Evolutionary conservation across 768 basidiomycete genomes (phyloP).

Genomic region (Amanita phalloides): DNA sequence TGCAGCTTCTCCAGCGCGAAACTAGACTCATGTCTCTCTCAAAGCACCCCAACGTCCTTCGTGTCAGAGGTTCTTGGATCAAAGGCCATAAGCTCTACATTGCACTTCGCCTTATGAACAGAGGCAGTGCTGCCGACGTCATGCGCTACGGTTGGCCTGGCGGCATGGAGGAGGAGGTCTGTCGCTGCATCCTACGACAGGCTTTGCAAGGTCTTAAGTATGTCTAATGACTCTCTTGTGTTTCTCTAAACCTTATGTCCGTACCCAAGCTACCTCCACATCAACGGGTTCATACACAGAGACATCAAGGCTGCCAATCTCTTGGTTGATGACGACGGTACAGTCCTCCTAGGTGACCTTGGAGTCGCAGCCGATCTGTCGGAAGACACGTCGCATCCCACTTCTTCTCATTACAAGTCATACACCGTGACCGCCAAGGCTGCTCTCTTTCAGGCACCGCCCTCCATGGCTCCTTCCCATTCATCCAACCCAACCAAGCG

Average conservation of each 20-base stretch:
- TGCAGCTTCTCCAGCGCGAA: conserved; percentile 71
- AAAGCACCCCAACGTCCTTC: conserved; percentile 88
- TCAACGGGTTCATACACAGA: conserved; percentile 86
- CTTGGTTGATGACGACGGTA: conserved; percentile 84
- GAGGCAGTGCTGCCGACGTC: conserved; percentile 76
- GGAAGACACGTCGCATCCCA: conserved; percentile 41
- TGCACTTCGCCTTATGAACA: conserved; percentile 83
- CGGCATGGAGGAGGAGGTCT: conserved; percentile 88
- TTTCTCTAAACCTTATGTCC: conserved; percentile 1
- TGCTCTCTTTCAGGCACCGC: conserved; percentile 17
- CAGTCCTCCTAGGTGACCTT: conserved; percentile 84
- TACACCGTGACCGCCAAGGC: conserved; percentile 20
- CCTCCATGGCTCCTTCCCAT: not conserved
- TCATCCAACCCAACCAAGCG: conserved; percentile 12
- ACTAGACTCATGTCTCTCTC: conserved; percentile 88
- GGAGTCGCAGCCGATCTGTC: conserved; percentile 83
- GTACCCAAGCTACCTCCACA: conserved; percentile 62
- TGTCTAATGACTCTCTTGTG: conserved; percentile 14
- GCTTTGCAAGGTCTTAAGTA: conserved; percentile 83
- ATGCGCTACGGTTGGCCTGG: conserved; percentile 78
- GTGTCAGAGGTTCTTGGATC: conserved; percentile 86
- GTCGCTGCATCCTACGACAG: conserved; percentile 77
- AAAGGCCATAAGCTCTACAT: conserved; percentile 77
- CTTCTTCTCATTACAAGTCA: conserved; percentile 16
- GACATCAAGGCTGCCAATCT: conserved; percentile 94